Conservation (phyloP, 2,329 filamentous ascomycete genomes). For the Ceratocystis harringtonii region DNA sequence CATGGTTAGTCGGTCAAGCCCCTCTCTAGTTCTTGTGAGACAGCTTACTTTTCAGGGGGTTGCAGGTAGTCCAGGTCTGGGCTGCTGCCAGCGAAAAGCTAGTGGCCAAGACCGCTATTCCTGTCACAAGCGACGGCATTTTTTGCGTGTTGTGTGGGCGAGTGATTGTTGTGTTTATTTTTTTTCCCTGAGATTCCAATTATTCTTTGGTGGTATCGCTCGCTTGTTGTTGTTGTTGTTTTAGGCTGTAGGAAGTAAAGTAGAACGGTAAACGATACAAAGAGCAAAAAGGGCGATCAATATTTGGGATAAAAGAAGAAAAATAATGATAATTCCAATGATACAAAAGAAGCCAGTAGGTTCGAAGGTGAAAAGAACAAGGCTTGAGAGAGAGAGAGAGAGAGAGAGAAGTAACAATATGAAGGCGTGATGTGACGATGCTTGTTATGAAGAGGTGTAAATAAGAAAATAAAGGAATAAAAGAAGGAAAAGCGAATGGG, state of each 20-base stretch:
- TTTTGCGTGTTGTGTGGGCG: not conserved
- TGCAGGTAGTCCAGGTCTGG: slow-evolving; percentile 30
- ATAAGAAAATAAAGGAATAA: not conserved
- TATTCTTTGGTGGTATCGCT: not conserved
- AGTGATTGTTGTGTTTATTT: not conserved
- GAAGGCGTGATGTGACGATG: not conserved
- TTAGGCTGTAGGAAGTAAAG: not conserved
- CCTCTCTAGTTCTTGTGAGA: not conserved
- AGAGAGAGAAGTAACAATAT: not conserved
- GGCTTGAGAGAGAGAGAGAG: not conserved
- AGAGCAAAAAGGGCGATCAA: not conserved
- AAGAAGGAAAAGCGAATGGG: not conserved
- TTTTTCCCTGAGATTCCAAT: not conserved
- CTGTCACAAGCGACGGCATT: slow-evolving; percentile 6
- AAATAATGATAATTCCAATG: not conserved
- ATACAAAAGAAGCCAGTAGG: not conserved
- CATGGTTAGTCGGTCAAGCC: slow-evolving; percentile 8
- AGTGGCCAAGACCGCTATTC: slow-evolving; percentile 19
- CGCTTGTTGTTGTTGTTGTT: not conserved
- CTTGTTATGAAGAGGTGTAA: not conserved
- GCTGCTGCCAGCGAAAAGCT: slow-evolving; percentile 22
- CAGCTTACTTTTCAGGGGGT: slow-evolving; percentile 27
- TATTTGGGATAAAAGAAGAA: not conserved
- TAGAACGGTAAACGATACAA: not conserved
- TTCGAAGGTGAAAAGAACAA: not conserved